Base-by-base conservation (phyloP, 345 rosid species). In the Chamaenerion angustifolium region DNA sequence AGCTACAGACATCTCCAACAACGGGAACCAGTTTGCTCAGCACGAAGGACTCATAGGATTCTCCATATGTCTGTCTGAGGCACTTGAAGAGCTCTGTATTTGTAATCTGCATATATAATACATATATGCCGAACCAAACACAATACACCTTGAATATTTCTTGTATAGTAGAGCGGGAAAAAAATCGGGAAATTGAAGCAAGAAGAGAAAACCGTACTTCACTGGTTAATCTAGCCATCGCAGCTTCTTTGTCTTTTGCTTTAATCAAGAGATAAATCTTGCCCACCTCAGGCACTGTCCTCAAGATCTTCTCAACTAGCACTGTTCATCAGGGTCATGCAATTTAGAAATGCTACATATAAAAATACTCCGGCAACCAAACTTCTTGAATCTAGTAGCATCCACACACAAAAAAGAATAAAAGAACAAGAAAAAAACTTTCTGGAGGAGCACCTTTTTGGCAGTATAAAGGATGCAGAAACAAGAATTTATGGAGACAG, bases 221-320 rank as follows among this genome's bases (percentile, higher is more conserved):
- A 52, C 45, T 78, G 48, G 75, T 80, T 45, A 92, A 62, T 68
- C 98, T 71, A 44, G 65, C 77, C 58, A 67, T 63, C 14, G 95
- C 98, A 49, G 82, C 80, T 68, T 87, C 93, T 75, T 77, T 70
- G 60, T 68, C 63, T 60, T 71, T 67, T 1, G 98, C 96, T 64
- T 78, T 82, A 63, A 92, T 82, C 76, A 92, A 60, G 47, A 92
- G 62, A 70, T 72, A 87, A 59, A 87, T 80, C 76, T 82, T 84
- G 10, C 96, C 83, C 46, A 92, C 95, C 51, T 92, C 89, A 3
- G 95, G 98, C 44, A 68, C 76, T 11, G 89, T 80, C 58, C 96
- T 58, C 49, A 87, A 55, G 58, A 87, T 83, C 77, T 92, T 92
- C 85, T 87, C 95, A 43, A 87, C 79, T 16, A 92, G 71, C 67